Base-by-base conservation (phyloP, 176 grass and related monocot genomes). In the Sorghum bicolor region DNA sequence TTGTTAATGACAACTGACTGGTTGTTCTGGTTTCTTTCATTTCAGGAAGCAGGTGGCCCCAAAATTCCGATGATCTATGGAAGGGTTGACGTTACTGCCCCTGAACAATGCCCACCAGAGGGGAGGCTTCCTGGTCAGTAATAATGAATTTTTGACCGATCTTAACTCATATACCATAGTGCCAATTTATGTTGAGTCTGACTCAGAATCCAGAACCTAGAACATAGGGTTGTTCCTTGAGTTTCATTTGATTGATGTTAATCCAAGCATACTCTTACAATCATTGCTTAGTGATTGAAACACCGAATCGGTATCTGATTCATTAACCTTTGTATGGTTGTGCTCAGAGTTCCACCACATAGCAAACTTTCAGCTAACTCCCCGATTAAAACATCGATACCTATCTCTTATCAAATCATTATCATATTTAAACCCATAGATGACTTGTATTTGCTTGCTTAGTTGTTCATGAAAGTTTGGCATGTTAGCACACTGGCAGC, bases 1-100 rank as follows among this genome's bases (percentile, higher is more conserved):
- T 47, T 78, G 25, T 78, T 34, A 64, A 61, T 36, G 52, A n/a
- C 34, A 6, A 64, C 61, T 47, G 10, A 70, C 67, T 25, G 9
- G 16, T 8, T 47, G 9, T 65, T 86, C 78, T 73, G 20, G 70
- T 77, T 78, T 79, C 47, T 81, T 40, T 75, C 50, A 72, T 86
- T 63, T 76, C 47, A 95, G 96, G 96, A 95, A 90, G 96, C 96
- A 65, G 93, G 96, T 83, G 93, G 93, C 28, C 96, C 96, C 52
- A 88, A 93, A 88, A 98, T 98, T 34, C 91, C 93, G 38, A 98
- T 95, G 96, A 86, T 90, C 10, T 98, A 98, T 92, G 96, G 91
- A 79, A 91, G 96, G 63, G 78, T 92, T 74, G 93, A 98, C 28
- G 83, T 92, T 75, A 34, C 63, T 66, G 72, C 84, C 44, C 85